Evolutionary conservation across 768 basidiomycete species (phyloP), one percentile per base, ranked within the genome.

Genomic region (Jaapia argillacea): DNA sequence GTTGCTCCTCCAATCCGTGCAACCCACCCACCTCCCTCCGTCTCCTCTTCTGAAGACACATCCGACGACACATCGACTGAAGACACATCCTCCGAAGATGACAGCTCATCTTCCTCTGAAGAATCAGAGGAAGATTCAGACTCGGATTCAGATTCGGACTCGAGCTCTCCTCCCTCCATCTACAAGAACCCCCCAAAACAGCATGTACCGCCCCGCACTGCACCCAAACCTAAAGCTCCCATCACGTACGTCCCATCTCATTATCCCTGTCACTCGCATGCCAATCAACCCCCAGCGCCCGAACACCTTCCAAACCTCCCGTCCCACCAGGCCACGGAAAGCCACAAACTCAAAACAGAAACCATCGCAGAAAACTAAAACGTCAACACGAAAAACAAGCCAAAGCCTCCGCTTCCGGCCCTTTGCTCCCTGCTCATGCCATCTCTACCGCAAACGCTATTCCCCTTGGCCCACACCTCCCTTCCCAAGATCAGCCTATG

Each of bases 281-380:
- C 18, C n/a, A n/a, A n/a, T n/a, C 40, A 42, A 16, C 16, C 21
- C 27, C 18, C 41, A 24, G 38, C 24, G 49, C 57, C 44, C 33
- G 50, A 22, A 43, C 59, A 36, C 46, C 56, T 43, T 36, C 44
- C 33, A 49, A 24, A 48, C 49, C 18, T 24, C 42, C 4, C 41
- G 68, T 80, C 6, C 77, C 80, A 1, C 80, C 80, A 0, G 80
- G 81, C 3, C 58, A 63, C 20, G 81, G 81, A 12, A 81, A 77
- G 56, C 56, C 71, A 0, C 57, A 71, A 2, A 83, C 81, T 2
- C 74, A 70, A 13, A 61, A 62, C 20, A 70, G 80, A 4, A 82
- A 83, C 53, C 52, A 68, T n/a, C 73, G 80, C 25, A 65, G 79
- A 25, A 68, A 72, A 31, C 58, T 67, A 12, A 74, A 70, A 61